Base-by-base conservation (phyloP, 768 basidiomycete genomes). In the Termitomyces sp. region DNA sequence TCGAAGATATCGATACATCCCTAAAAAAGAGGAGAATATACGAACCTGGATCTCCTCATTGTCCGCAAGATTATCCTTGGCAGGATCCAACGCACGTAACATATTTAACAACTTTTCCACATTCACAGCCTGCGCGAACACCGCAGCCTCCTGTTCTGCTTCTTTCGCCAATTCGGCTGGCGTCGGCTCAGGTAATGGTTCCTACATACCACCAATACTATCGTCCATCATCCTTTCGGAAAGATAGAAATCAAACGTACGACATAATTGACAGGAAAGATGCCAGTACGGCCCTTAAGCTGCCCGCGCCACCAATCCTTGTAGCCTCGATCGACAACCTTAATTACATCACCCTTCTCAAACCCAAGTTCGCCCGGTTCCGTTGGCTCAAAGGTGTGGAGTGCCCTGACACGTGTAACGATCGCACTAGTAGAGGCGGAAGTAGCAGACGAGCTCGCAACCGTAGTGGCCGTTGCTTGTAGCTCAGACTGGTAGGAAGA, bases 251-350 rank as follows among this genome's bases (percentile, higher is more conserved):
- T 37, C 49, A 30, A 52, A 79, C 87, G 7, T 64, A 91, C 92
- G 63, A 98, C 93, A 73, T 98, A 97, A 69, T 96, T 97, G 19
- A 96, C 92, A 0, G 96, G 96, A 71, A 98, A 98, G 46, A 98
- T 98, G 43, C 94, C 94, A 3, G 94, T 93, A 56, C 90, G 76
- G 0, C 92, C 94, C 65, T 85, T 89, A 44, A 95, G 70, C 63
- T 97, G 94, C 0, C 96, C 96, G 23, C 92, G 74, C 93, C 94
- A 98, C 96, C 96, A 98, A 67, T 97, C 94, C 64, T 91, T 89
- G 70, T 96, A 96, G 23, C 88, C 89, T 25, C 93, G 83, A 68
- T 97, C 94, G 23, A 98, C 86, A 14, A 98, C 95, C 65, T 94
- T 93, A 76, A 98, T 94, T 45, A 96, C 77, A 61, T 97, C 95